Conservation (phyloP, 768 basidiomycete species). For the Boletus sp. region DNA sequence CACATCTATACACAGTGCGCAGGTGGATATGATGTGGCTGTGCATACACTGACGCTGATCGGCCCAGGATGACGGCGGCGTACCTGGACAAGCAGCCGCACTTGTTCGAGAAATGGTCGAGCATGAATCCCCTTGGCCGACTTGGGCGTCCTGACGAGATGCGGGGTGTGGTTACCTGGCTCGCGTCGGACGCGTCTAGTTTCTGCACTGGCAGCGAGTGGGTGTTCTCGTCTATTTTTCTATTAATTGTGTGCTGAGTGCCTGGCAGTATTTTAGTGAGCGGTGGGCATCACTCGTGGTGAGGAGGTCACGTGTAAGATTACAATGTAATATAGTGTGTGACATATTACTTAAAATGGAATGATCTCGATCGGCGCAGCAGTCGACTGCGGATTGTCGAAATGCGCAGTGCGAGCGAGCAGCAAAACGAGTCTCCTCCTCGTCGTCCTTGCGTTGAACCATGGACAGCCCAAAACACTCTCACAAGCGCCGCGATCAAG, state of each 20-base stretch:
- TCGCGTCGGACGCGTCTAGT: slow-evolving; percentile 72
- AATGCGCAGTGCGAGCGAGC: slow-evolving; percentile 17
- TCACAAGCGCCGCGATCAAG: slow-evolving; percentile 39
- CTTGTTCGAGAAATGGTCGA: slow-evolving; percentile 64
- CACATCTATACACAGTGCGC: slow-evolving; percentile 70
- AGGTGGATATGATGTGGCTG: slow-evolving; percentile 28
- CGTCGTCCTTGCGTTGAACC: not conserved
- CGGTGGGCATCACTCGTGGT: slow-evolving; percentile 35
- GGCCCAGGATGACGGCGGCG: slow-evolving; percentile 67
- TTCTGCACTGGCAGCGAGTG: slow-evolving; percentile 85
- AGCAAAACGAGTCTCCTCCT: not conserved
- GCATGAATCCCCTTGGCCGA: slow-evolving; percentile 65
- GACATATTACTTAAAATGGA: slow-evolving; percentile 18
- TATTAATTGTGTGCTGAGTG: not conserved
- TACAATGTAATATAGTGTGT: slow-evolving; percentile 14
- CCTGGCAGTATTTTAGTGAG: slow-evolving; percentile 28
- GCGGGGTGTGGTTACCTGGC: slow-evolving; percentile 68
- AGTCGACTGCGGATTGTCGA: slow-evolving; percentile 31
- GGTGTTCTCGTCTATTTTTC: slow-evolving; percentile 26
- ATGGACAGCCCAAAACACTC: slow-evolving; percentile 31
- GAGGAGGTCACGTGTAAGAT: slow-evolving; percentile 16
- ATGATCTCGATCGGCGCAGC: slow-evolving; percentile 36
- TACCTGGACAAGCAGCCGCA: slow-evolving; percentile 66
- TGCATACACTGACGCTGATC: not conserved
- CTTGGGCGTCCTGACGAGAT: slow-evolving; percentile 73